These are phyloP conservation scores for Ophiosphaerella herpotricha DNA, from an alignment of 2,329 filamentous ascomycete genomes.

Conservation along the genomic window DNA sequence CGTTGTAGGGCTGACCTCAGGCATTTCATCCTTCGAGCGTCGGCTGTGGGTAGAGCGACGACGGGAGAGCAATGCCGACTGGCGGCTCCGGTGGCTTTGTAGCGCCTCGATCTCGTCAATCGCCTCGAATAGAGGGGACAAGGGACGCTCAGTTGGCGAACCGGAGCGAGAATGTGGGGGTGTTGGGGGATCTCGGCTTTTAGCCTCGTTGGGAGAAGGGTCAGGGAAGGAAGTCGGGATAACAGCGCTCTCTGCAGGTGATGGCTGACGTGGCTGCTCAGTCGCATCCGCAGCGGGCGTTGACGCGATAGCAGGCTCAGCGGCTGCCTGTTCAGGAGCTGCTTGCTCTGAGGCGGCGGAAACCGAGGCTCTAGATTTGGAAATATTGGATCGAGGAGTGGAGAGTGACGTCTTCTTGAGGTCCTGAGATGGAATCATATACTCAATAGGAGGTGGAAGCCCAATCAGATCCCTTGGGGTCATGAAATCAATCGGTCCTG, in stretches of 20 bases:
- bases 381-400: no score
- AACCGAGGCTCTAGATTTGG: no score
- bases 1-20: conserved; percentile 19
- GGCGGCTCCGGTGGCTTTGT: conserved; percentile 30
- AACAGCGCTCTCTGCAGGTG: conserved; percentile 30
- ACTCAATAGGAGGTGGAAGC: conserved; percentile 25
- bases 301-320: not conserved
- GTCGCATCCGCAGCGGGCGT: conserved; percentile 13
- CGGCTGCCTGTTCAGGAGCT: not conserved
- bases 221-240: conserved; percentile 23
- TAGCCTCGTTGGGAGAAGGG: conserved; percentile 9
- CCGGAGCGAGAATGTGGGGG: conserved; percentile 31
- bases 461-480: conserved; percentile 32
- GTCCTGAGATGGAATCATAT: conserved; percentile 19
- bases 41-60: conserved; percentile 37
- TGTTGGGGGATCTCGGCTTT: conserved; percentile 24
- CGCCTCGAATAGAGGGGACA: conserved; percentile 41
- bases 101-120: conserved; percentile 42
- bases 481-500: conserved; percentile 33
- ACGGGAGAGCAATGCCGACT: conserved; percentile 25
- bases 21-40: conserved; percentile 33
- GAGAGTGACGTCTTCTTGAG: conserved; percentile 9
- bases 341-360: no score
- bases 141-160: conserved; percentile 28
- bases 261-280: conserved; percentile 13